Percentiles rank a stretch among this genome's conserved stretches.
Conservation (phyloP, 1,284 basidiomycete genomes). For the Psilocybe mexicana region DNA sequence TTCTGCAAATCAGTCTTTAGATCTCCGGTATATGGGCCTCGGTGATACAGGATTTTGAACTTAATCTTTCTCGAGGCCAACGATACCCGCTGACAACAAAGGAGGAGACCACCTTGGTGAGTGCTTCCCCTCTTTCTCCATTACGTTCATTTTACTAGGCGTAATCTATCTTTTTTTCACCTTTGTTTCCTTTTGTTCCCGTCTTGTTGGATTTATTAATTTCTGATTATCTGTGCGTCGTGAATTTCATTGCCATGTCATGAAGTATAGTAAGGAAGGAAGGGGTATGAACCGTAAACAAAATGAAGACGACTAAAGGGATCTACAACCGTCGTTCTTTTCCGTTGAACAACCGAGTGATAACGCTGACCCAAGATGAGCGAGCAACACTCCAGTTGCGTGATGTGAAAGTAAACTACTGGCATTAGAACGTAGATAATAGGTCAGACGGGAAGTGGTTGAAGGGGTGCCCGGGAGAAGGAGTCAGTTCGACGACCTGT, state of each 20-base stretch:
- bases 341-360: conserved; percentile 3
- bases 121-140: too few species aligned
- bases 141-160: too few species aligned
- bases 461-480: not conserved
- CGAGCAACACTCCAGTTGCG: not conserved
- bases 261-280: conserved; percentile 7
- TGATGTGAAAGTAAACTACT: not conserved
- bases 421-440: not conserved
- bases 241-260: conserved; percentile 9
- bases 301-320: conserved; percentile 15
- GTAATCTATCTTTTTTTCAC: too few species aligned
- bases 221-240: conserved; percentile 1
- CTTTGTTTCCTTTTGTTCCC: too few species aligned
- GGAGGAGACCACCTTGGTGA: too few species aligned
- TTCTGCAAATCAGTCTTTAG: too few species aligned
- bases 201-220: too few species aligned
- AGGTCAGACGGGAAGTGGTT: not conserved
- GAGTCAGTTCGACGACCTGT: not conserved
- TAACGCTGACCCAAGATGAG: not conserved
- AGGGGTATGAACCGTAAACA: conserved; percentile 18
- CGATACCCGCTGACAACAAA: too few species aligned
- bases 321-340: conserved; percentile 11
- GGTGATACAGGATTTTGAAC: too few species aligned
- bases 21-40: too few species aligned
- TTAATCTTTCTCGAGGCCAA: too few species aligned